Base-by-base conservation (phyloP, 2,329 filamentous ascomycete species). In the Capronia coronata region DNA sequence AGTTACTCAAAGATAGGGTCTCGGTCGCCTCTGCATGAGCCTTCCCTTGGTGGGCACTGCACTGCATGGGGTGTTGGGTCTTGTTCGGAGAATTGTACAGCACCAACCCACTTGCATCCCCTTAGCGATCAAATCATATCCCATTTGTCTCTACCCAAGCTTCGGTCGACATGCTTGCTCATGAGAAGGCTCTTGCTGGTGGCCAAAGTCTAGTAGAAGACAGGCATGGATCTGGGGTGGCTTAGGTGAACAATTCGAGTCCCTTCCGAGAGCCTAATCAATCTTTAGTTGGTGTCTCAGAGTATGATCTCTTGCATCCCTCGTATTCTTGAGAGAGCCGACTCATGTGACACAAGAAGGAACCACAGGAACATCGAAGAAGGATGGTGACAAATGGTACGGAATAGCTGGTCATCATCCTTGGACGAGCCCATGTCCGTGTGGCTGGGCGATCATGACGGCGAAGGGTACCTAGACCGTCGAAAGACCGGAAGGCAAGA, bases 71-170 rank as follows among this genome's bases (percentile, higher is more conserved):
- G 39, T 48, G 41, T 5, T 27, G 25, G 25, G 43, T 19, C 25
- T 48, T 35, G 38, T 27, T 49, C 54, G 54, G 54, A 56, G 54
- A 56, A 56, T 54, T 56, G 42, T 47, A 27, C 47, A 52, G 43
- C 44, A 42, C 14, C 19, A 35, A 35, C 45, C 50, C 44, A 50
- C 44, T n/a, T 37, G 29, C 22, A 8, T 38, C 19, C 40, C 49
- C 18, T 23, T 22, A 32, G 22, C 32, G 30, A 23, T 22, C 22
- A 25, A 46, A 40, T 35, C 35, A 46, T 10, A 7, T 38, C 32
- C 22, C 11, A 22, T 48, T 13, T 13, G 23, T 1, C 35, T 18
- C 18, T 19, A 8, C 21, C 16, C 35, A 37, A 23, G 27, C 43
- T 14, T 46, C 30, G 19, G 16, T 11, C 25, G 30, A 6, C 34